Percentiles rank a stretch among this genome's conserved stretches.
Evolutionary conservation across 169 alveolate genomes (phyloP).

Genomic region (Plasmodium ovale): DNA sequence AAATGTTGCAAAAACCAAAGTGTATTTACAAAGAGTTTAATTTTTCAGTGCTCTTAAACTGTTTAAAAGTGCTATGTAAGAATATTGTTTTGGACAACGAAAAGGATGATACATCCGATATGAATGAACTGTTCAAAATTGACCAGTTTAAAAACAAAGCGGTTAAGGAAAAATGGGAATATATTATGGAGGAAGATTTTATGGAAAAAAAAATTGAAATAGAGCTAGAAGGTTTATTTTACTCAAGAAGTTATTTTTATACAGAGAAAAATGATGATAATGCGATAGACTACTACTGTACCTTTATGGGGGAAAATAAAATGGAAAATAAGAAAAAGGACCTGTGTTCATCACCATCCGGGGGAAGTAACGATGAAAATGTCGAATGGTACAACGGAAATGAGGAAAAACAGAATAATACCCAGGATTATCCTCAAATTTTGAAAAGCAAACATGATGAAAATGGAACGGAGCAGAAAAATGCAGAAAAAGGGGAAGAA

Average conservation of each 20-base stretch:
- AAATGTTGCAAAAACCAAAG: constrained; percentile 25
- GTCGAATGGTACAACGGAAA: background rate
- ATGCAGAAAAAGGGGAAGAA: constrained; percentile 7
- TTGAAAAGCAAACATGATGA: background rate
- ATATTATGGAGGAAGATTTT: constrained; percentile 5
- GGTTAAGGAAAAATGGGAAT: constrained; percentile 24
- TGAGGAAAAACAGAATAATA: background rate
- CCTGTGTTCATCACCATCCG: background rate
- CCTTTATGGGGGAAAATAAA: background rate
- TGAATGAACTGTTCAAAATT: constrained; percentile 59
- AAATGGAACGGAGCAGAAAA: background rate
- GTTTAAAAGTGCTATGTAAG: constrained; percentile 46
- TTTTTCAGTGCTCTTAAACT: constrained; percentile 21
- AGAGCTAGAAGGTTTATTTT: constrained; percentile 44
- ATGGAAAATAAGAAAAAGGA: background rate
- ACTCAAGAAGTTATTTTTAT: constrained; percentile 28
- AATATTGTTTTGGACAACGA: constrained; percentile 40
- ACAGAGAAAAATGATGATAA: background rate
- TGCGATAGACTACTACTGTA: too few relatives aligned
- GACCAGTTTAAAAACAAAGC: constrained; percentile 60
- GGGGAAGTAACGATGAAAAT: background rate
- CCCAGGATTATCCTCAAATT: background rate
- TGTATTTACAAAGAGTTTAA: constrained; percentile 44
- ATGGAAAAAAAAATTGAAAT: constrained; percentile 38
- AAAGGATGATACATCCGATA: constrained; percentile 5